Percentiles rank a stretch among this genome's conserved stretches.
These are phyloP conservation scores for Kwoniella dendrophila DNA, from an alignment of 768 basidiomycete species.

Conservation along the genomic window DNA sequence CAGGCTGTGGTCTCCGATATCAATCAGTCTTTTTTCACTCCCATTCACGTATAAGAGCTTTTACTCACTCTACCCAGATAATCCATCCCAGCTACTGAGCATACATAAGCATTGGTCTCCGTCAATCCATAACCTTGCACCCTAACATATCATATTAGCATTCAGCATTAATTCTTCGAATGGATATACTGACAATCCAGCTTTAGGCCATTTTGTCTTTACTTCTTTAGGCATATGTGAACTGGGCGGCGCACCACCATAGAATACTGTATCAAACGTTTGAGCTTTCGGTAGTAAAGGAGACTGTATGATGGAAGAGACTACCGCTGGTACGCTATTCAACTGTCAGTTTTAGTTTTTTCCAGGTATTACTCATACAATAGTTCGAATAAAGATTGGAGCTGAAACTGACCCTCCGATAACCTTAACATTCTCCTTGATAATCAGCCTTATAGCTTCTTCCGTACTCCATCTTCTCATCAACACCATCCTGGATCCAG, in stretches of 20 bases:
- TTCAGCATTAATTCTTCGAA: background rate
- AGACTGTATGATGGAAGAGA: slow-evolving; percentile 37
- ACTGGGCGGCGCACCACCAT: slow-evolving; percentile 49
- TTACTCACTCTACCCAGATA: slow-evolving; percentile 40
- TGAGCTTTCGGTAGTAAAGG: slow-evolving; percentile 26
- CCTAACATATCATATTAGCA: slow-evolving; percentile 13
- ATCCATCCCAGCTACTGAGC: slow-evolving; percentile 44
- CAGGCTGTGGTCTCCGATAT: slow-evolving; percentile 29
- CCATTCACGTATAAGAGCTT: background rate
- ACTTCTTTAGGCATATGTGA: slow-evolving; percentile 42
- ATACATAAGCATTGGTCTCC: slow-evolving; percentile 52
- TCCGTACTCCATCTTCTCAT: slow-evolving; percentile 41
- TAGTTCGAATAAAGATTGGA: background rate
- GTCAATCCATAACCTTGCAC: slow-evolving; percentile 52
- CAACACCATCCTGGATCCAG: slow-evolving; percentile 44
- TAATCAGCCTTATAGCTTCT: slow-evolving; percentile 40
- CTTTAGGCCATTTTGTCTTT: slow-evolving; percentile 44
- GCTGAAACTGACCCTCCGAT: slow-evolving; percentile 43
- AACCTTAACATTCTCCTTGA: slow-evolving; percentile 37
- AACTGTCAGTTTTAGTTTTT: background rate
- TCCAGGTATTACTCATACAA: background rate
- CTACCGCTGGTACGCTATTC: slow-evolving; percentile 45
- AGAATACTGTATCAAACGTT: slow-evolving; percentile 47
- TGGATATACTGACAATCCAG: slow-evolving; percentile 37
- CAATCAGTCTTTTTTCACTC: too few species aligned